Base-by-base conservation (phyloP, 164 flowering plant genomes). In the Euptelea pleiosperma region DNA sequence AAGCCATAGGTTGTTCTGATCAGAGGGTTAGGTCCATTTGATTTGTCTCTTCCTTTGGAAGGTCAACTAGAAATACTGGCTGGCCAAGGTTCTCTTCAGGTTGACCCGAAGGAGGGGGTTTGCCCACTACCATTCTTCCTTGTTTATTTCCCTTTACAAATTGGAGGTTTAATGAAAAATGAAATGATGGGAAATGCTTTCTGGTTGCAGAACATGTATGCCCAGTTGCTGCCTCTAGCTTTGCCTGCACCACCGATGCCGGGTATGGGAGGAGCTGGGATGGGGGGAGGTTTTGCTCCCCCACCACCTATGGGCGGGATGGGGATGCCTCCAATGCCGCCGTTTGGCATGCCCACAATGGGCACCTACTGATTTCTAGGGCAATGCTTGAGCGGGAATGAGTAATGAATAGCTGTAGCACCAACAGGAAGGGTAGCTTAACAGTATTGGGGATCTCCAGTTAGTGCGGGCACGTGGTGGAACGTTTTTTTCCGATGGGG, bases 261-360 rank as follows among this genome's bases (percentile, higher is more conserved):
- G 0, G 91, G 96, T 14, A 86, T 90, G 91, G 83, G 82, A 45
- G 89, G 86, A 42, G 43, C 66, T 30, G 47, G 69, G 8, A 74
- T 76, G 78, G 87, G 84, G 10, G 80, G 79, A 43, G 80, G 83
- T 28, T 79, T 39, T 64, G 79, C 62, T 0, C 79, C 82, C 0
- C 89, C 87, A 19, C 95, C 95, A 6, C 83, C 82, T 1, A 77
- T 85, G 96, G 87, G 89, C 0, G 83, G 87, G 14, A 84, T 92
- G 92, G 96, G 96, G 25, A 86, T 89, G 96, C 97, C 99, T 24
- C 92, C 94, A 6, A 91, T 91, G 97, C 99, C 96, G 21, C 86
- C 97, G 16, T 91, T 72, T 50, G 99, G 97, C 57, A 94, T 94
- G 97, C 96, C 99, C 25, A 85, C 93, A 40, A 86, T 91, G 96